Evolutionary conservation across 2,329 filamentous ascomycete genomes (phyloP).

Genomic region (Aspergillus felis): DNA sequence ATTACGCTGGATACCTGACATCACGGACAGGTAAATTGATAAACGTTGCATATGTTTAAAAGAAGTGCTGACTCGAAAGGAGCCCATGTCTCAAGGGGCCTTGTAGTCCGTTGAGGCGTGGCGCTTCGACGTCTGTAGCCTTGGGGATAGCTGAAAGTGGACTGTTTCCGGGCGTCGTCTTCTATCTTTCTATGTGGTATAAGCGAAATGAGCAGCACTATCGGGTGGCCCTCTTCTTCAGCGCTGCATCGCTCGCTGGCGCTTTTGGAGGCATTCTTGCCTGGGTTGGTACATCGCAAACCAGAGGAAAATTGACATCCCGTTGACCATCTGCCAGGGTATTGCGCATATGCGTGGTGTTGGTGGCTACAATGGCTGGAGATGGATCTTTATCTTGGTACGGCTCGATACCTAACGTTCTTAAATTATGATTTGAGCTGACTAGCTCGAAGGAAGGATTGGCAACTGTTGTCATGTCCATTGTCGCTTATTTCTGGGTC

Average conservation of each 20-base stretch:
- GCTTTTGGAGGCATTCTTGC: slow-evolving; percentile 61
- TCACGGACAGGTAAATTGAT: slow-evolving; percentile 38
- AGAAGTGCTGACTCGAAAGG: background rate
- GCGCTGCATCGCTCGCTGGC: slow-evolving; percentile 54
- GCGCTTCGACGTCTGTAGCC: slow-evolving; percentile 21
- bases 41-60: background rate
- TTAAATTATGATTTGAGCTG: background rate
- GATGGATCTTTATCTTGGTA: slow-evolving; percentile 62
- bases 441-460: slow-evolving; percentile 56
- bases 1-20: slow-evolving; percentile 46
- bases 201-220: slow-evolving; percentile 57
- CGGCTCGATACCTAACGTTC: background rate
- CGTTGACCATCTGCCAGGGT: slow-evolving; percentile 28
- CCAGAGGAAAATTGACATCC: background rate
- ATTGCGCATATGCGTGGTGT: slow-evolving; percentile 48
- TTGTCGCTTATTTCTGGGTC: slow-evolving; percentile 38
- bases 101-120: background rate
- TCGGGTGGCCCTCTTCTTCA: slow-evolving; percentile 58
- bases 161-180: slow-evolving; percentile 53
- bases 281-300: slow-evolving; percentile 28
- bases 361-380: slow-evolving; percentile 53
- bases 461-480: slow-evolving; percentile 57
- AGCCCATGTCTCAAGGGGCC: background rate
- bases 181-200: slow-evolving; percentile 62
- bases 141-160: slow-evolving; percentile 52